Base-by-base conservation (phyloP, 2,329 filamentous ascomycete species). In the Penicillium sp. region DNA sequence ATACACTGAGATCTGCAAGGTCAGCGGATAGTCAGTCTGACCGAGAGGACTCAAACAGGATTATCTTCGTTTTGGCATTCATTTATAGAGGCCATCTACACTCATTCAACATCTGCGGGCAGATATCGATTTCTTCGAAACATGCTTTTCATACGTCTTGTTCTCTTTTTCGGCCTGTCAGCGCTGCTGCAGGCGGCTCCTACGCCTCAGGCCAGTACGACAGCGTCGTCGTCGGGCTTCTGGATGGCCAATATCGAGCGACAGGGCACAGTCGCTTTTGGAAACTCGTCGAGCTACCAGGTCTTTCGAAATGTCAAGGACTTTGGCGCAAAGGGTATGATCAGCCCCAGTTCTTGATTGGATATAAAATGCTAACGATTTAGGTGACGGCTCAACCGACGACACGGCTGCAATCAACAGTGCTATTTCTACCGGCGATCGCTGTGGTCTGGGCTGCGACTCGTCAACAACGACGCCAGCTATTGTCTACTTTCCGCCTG, bases 361-460 rank as follows among this genome's bases (percentile, higher is more conserved):
- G 6, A 3, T 23, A n/a, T 47, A 7, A 30, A 47, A n/a, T 50
- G 68, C 51, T 74, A 70, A 52, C 20, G 5, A 35, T 52, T 67
- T 65, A 73, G 83, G 83, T 61, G 83, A 87, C 64, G 86, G 86
- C 14, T 72, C 76, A 0, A 88, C 87, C 24, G 93, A 97, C 70
- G 92, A 97, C 68, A 96, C 92, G 0, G 86, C 74, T 0, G 90
- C 92, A 56, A 96, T 97, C 81, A 97, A 96, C 77, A 72, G 77
- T 42, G 91, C 91, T 62, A 88, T 97, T 66, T 80, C 83, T 5
- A 83, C 84, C n/a, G 90, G 91, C 26, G 79, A 81, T 65, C 89
- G 93, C 45, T 97, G 93, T 68, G 91, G 90, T 40, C 70, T 83
- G 61, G 84, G 85, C 60, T 97, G 93, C 69, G 89, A 94, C 69